phyloP scores from a whole-genome alignment of 805 yeast genomes.

The Kodamaea leandrae region DNA sequence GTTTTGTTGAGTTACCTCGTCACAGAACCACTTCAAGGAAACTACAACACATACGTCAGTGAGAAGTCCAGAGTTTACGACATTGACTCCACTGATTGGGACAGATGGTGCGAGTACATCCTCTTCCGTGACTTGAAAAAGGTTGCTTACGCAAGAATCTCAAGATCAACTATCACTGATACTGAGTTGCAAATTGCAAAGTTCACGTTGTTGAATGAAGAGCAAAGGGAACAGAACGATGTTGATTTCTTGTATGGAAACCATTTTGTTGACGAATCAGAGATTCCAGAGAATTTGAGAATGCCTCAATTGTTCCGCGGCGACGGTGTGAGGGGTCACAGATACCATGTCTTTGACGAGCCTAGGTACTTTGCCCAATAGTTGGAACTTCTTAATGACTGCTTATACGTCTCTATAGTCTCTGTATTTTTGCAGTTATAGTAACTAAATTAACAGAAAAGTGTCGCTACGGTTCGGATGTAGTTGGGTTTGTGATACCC shows the following conservation, averaged over 20 bases:
- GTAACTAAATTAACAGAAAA: too few species aligned
- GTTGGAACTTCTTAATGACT: not conserved
- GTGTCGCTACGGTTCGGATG: too few species aligned
- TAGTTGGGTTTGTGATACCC: not conserved
- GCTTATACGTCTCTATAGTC: not conserved
- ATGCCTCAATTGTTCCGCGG: constrained; percentile 82
- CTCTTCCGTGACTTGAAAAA: constrained; percentile 82
- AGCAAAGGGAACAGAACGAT: constrained; percentile 31
- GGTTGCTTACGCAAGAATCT: constrained; percentile 89
- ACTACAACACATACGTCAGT: constrained; percentile 88
- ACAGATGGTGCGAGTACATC: constrained; percentile 98
- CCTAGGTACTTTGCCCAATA: constrained; percentile 70
- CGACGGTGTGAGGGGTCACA: constrained; percentile 90
- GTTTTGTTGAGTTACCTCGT: constrained; percentile 87
- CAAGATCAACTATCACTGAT: constrained; percentile 92
- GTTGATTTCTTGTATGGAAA: constrained; percentile 51
- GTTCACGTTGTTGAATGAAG: constrained; percentile 56
- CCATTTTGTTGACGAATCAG: constrained; percentile 51
- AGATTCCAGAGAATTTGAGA: constrained; percentile 58
- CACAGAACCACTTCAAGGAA: constrained; percentile 82
- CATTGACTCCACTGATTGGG: constrained; percentile 91
- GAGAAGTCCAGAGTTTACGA: constrained; percentile 84
- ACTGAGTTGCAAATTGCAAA: constrained; percentile 96
- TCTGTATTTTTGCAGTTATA: not conserved
- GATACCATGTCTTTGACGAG: constrained; percentile 91